Evolutionary conservation across 805 yeast genomes (phyloP).

Genomic region (Kodamaea leandrae): DNA sequence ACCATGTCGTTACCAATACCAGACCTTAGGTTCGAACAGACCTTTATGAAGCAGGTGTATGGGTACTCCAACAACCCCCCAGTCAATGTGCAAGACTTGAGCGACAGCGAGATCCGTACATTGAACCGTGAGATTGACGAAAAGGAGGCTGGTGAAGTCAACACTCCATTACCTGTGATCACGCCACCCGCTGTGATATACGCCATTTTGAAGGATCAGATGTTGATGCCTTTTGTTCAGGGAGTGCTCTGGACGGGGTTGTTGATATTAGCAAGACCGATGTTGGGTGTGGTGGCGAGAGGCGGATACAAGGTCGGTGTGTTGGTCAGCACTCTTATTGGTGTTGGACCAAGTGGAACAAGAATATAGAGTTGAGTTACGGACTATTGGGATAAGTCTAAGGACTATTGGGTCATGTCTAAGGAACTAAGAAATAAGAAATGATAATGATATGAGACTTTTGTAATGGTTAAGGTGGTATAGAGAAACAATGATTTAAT

Average conservation of each 20-base stretch:
- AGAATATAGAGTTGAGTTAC: neutral
- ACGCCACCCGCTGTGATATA: conserved; percentile 46
- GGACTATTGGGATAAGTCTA: no score
- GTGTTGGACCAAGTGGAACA: conserved; percentile 1
- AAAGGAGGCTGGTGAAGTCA: conserved; percentile 9
- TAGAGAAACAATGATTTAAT: no score
- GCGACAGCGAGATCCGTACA: conserved; percentile 12
- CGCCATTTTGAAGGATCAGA: conserved; percentile 50
- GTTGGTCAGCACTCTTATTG: neutral
- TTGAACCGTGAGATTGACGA: conserved; percentile 12
- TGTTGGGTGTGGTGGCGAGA: conserved; percentile 18
- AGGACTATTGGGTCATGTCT: no score
- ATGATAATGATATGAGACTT: no score
- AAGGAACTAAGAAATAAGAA: no score
- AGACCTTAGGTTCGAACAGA: conserved; percentile 65
- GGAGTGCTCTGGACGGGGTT: conserved; percentile 47
- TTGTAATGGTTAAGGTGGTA: no score
- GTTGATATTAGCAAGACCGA: conserved; percentile 37
- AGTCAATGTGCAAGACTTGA: conserved; percentile 4
- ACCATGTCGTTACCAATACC: conserved; percentile 35
- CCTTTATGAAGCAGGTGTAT: conserved; percentile 43
- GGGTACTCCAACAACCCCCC: conserved; percentile 24
- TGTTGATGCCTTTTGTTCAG: conserved; percentile 53
- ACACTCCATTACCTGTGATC: conserved; percentile 34
- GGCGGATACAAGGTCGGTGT: conserved; percentile 1